phyloP scores from a whole-genome alignment of 495 filamentous ascomycete genomes.

The Daldinia bambusicola region DNA sequence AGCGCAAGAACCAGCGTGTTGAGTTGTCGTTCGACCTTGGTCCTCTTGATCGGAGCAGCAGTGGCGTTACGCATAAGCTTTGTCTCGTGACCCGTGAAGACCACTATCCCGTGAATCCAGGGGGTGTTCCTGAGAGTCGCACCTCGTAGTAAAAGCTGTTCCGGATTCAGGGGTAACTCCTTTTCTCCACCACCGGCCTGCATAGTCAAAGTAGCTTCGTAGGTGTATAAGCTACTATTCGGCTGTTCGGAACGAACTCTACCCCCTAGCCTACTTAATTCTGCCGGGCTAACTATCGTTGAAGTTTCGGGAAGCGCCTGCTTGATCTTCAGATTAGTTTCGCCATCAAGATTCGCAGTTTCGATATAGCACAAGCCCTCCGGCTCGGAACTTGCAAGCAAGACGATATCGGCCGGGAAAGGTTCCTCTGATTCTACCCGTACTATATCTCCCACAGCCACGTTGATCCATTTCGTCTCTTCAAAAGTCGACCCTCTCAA shows the following conservation, averaged over 20 bases:
- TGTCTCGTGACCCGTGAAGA: slow-evolving; percentile 98
- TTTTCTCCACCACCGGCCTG: slow-evolving; percentile 94
- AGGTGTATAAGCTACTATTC: slow-evolving; percentile 98
- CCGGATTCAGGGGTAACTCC: slow-evolving; percentile 67
- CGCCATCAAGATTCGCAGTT: slow-evolving; percentile 97
- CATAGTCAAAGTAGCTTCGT: slow-evolving; percentile 96
- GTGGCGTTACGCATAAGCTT: slow-evolving; percentile 99
- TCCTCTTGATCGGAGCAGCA: slow-evolving; percentile 96
- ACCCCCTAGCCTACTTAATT: slow-evolving; percentile 87
- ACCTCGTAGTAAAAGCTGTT: slow-evolving; percentile 89
- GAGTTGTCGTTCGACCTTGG: slow-evolving; percentile 90
- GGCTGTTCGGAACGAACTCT: slow-evolving; percentile 94
- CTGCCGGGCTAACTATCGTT: slow-evolving; percentile 83
- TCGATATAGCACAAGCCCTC: slow-evolving; percentile 99
- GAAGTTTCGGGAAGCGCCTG: slow-evolving; percentile 96
- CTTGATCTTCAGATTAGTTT: slow-evolving; percentile 99
- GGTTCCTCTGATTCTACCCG: slow-evolving; percentile 95
- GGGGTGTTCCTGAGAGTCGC: slow-evolving; percentile 96
- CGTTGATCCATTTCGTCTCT: slow-evolving; percentile 90
- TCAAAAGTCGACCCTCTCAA: slow-evolving; percentile 86
- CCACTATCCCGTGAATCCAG: slow-evolving; percentile 96
- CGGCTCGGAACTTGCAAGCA: slow-evolving; percentile 94
- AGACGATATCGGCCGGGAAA: slow-evolving; percentile 92
- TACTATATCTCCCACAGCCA: slow-evolving; percentile 92
- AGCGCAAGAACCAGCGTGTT: slow-evolving; percentile 94